Percentiles rank a stretch among this genome's conserved stretches.
Conservation (phyloP, 2,329 filamentous ascomycete genomes). For the Aspergillus luchuensis region DNA sequence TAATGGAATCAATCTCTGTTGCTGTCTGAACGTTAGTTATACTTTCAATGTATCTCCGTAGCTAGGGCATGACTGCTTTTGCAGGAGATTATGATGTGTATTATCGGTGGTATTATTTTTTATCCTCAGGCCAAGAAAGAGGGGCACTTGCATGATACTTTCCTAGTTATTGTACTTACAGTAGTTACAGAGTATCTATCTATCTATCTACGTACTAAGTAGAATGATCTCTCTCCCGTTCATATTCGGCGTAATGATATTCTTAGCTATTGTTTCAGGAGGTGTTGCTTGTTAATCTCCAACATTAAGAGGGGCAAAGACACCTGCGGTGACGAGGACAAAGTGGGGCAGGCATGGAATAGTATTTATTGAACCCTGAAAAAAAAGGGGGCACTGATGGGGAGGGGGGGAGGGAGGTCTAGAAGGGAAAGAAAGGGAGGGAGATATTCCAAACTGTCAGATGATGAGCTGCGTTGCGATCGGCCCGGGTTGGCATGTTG, state of each 20-base stretch:
- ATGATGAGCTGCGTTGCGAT: background rate
- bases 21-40: background rate
- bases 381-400: conserved; percentile 11
- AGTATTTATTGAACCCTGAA: conserved; percentile 21
- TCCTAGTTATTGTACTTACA: no score
- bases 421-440: background rate
- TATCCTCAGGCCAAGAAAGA: background rate
- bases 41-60: background rate
- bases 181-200: background rate
- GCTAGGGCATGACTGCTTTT: background rate
- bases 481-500: background rate
- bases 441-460: background rate
- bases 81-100: background rate
- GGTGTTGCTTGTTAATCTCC: background rate
- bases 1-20: background rate
- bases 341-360: conserved; percentile 15
- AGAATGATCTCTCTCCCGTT: no score
- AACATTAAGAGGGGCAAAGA: background rate
- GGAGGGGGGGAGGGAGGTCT: background rate
- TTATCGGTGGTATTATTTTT: background rate
- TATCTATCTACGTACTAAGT: background rate
- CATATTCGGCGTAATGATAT: background rate
- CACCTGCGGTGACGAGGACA: conserved; percentile 17
- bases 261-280: background rate
- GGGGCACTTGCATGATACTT: background rate